These are phyloP conservation scores for Diospyros lotus DNA, from an alignment of 148 eudicot species.

Conservation along the genomic window DNA sequence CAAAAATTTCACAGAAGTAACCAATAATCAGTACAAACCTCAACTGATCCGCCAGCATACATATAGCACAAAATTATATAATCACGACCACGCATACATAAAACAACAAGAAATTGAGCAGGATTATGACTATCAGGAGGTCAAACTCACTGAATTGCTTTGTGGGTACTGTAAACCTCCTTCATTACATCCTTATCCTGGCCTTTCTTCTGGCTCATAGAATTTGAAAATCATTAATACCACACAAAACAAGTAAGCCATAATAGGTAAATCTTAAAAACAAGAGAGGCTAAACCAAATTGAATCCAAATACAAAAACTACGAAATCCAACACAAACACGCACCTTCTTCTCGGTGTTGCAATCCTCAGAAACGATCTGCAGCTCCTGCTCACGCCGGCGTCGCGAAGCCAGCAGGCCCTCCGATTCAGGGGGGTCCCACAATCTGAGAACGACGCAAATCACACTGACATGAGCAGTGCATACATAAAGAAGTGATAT, in stretches of 20 bases:
- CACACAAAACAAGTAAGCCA: not conserved
- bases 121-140: not conserved
- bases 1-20: conserved; percentile 15
- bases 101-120: not conserved
- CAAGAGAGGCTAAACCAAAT: not conserved
- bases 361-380: conserved; percentile 70
- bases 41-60: not conserved
- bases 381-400: conserved; percentile 61
- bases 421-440: conserved; percentile 67
- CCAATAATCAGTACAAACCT: not conserved
- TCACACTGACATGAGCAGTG: not conserved
- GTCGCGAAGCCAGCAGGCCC: conserved; percentile 51
- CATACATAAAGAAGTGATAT: not conserved
- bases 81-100: not conserved
- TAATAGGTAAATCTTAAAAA: not conserved
- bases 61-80: not conserved
- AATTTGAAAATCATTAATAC: conserved; percentile 4
- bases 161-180: conserved; percentile 75
- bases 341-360: conserved; percentile 57
- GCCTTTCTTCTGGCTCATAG: conserved; percentile 43
- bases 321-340: not conserved
- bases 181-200: conserved; percentile 64
- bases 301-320: not conserved
- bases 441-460: conserved; percentile 30
- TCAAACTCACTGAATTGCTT: conserved; percentile 73